Evolutionary conservation across 257 asterid species (phyloP).

Genomic region (Nicotiana noctiflora): DNA sequence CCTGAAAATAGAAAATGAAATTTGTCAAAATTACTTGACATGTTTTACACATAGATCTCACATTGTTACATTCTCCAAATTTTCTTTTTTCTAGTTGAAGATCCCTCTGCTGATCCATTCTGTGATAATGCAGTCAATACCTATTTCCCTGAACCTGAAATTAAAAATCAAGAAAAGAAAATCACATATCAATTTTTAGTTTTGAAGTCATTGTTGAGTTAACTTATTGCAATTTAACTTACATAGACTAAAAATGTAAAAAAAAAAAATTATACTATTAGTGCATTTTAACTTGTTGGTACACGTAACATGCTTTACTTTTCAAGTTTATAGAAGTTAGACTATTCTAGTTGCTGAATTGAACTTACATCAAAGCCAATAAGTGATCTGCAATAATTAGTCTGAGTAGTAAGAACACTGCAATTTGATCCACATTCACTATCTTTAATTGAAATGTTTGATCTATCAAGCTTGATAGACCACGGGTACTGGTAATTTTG

Average conservation of each 20-base stretch:
- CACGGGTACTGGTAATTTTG: slow-evolving; percentile 71
- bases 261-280: no score
- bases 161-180: not conserved
- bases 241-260: not conserved
- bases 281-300: no score
- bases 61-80: not conserved
- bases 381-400: slow-evolving; percentile 68
- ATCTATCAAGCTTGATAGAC: slow-evolving; percentile 82
- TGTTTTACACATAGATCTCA: not conserved
- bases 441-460: slow-evolving; percentile 62
- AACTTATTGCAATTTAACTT: not conserved
- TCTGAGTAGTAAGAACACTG: slow-evolving; percentile 54
- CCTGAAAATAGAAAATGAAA: not conserved
- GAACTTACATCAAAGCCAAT: slow-evolving; percentile 70
- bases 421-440: slow-evolving; percentile 88
- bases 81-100: not conserved
- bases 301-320: no score
- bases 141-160: slow-evolving; percentile 60
- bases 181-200: not conserved
- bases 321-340: no score
- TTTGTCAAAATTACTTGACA: slow-evolving; percentile 9
- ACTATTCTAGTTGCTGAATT: not conserved
- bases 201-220: not conserved
- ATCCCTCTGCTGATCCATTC: not conserved
- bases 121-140: slow-evolving; percentile 18